A percentile compares a stretch with the other conserved stretches of the same genome.
Conservation (phyloP, 1,284 basidiomycete genomes). For the Cutaneotrichosporon sp. region DNA sequence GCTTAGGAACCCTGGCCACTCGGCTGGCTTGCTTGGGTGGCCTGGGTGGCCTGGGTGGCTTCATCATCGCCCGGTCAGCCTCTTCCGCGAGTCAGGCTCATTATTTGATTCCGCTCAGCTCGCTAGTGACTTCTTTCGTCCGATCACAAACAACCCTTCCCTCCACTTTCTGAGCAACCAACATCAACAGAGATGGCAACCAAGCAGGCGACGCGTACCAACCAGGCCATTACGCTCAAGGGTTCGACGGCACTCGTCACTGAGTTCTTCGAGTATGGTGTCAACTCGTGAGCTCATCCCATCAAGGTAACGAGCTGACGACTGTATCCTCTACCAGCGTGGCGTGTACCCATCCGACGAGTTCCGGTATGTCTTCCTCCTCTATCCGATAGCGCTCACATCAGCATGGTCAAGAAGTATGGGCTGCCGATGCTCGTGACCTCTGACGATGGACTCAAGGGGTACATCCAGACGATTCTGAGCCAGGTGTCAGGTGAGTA, state of each 20-base stretch:
- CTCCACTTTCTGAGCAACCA: background rate
- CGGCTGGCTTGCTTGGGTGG: background rate
- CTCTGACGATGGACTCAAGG: constrained; percentile 85
- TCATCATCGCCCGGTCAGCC: background rate
- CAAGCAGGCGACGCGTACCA: constrained; percentile 50
- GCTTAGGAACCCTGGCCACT: background rate
- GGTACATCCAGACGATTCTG: constrained; percentile 88
- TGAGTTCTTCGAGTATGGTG: constrained; percentile 98
- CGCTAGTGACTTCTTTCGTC: constrained; percentile 2
- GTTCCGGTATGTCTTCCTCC: constrained; percentile 58
- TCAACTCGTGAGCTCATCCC: constrained; percentile 68
- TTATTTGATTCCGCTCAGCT: background rate
- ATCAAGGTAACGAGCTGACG: constrained; percentile 18
- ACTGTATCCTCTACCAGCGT: constrained; percentile 91
- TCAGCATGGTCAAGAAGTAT: constrained; percentile 96
- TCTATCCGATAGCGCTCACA: background rate
- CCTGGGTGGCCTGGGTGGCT: background rate
- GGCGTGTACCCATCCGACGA: constrained; percentile 97
- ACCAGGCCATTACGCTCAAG: constrained; percentile 77
- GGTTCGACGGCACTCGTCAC: constrained; percentile 94
- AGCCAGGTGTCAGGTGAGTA: constrained; percentile 81
- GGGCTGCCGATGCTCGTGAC: constrained; percentile 93
- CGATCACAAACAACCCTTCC: constrained; percentile 15
- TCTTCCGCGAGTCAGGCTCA: constrained; percentile 5
- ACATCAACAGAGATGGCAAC: constrained; percentile 46